Evolutionary conservation across 768 basidiomycete genomes (phyloP), one percentile per base, ranked within the genome.

Genomic region (Termitomyces sp.): DNA sequence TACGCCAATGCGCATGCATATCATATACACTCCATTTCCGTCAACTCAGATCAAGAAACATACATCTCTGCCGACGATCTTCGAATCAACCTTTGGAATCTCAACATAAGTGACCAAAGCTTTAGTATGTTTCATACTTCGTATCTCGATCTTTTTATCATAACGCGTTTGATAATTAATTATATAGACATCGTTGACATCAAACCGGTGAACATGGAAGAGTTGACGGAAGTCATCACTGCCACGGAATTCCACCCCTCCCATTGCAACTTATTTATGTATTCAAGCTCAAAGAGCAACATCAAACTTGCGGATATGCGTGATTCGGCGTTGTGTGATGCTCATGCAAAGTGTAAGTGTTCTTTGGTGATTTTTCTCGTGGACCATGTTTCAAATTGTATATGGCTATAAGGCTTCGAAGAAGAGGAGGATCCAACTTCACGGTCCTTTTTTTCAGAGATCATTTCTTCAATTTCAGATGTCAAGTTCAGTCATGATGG

Each of bases 231-330:
- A 71, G 97, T 99, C 70, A 98, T 99, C 72, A 99, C 97, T n/a
- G 93, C 96, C 11, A 94, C 97, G 49, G 97, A 99, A 74, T 98
- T 99, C 74, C 97, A 98, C 70, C 97, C 97, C 33, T 82, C 85
- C 54, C 92, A 96, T 62, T 98, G 97, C 86, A 98, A 98, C 72
- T 78, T 92, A 52, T 98, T 99, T 79, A 97, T 98, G 94, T 99
- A 98, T 72, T 98, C 96, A 61, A 95, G 93, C 75, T 98, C 97
- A 58, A 98, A 98, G 76, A 96, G 94, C 66, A 98, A 97, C 71
- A 98, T 99, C 81, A 98, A 98, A 76, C 85, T 99, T 58, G 96
- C 95, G 22, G 97, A 99, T 76, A 99, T 99, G 97, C 86, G 97
- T 50, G 95, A 98, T 62, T 92, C 94, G 24, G 97, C 97, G 3